Percentiles rank a stretch among this genome's conserved stretches.
Conservation (phyloP, 2,329 filamentous ascomycete genomes). For the Chrysosporium keratinophilum region DNA sequence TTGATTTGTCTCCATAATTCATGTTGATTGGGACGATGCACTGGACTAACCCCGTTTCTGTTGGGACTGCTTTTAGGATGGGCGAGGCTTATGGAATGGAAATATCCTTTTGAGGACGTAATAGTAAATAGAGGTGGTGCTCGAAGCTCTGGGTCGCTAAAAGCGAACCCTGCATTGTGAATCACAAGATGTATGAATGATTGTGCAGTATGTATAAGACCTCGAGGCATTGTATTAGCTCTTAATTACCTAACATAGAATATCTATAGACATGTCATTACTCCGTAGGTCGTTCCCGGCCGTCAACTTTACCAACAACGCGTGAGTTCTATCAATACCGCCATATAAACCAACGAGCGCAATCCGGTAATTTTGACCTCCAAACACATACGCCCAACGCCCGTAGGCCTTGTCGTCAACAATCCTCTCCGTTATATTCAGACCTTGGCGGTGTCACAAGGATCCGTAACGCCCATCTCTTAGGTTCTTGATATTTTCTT, state of each 20-base stretch:
- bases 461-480: too few species aligned
- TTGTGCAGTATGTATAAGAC: background rate
- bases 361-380: too few species aligned
- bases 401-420: too few species aligned
- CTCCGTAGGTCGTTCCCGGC: too few species aligned
- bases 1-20: background rate
- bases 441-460: too few species aligned
- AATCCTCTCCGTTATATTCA: too few species aligned
- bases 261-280: background rate
- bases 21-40: too few species aligned
- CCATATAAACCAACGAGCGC: too few species aligned
- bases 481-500: too few species aligned
- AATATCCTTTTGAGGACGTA: constrained; percentile 66
- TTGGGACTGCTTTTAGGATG: constrained; percentile 54
- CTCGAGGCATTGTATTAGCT: background rate
- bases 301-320: too few species aligned
- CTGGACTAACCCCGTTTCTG: background rate
- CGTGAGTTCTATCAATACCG: too few species aligned
- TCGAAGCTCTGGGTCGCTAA: background rate
- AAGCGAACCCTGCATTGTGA: constrained; percentile 4
- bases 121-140: background rate
- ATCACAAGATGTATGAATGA: background rate
- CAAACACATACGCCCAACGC: too few species aligned
- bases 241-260: background rate
- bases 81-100: constrained; percentile 91